Percentiles rank a stretch among this genome's conserved stretches.
Evolutionary conservation across 2,329 filamentous ascomycete genomes (phyloP).

Genomic region (Myrmaecium sp.): DNA sequence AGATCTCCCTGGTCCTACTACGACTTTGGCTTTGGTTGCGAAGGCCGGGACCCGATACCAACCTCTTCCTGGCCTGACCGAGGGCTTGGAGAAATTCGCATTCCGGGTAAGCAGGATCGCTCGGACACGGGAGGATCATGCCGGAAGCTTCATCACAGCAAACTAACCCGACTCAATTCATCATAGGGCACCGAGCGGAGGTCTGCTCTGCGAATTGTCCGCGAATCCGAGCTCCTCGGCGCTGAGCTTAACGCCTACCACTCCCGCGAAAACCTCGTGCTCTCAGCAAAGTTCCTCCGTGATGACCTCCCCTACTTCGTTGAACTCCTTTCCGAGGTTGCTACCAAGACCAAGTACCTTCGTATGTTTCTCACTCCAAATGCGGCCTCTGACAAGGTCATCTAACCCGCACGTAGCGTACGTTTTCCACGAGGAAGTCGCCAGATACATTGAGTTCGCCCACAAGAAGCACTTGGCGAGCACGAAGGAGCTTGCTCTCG

Average conservation of each 20-base stretch:
- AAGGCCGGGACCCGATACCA: slow-evolving; percentile 93
- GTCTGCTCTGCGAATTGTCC: slow-evolving; percentile 79
- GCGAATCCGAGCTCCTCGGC: slow-evolving; percentile 90
- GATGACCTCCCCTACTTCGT: slow-evolving; percentile 95
- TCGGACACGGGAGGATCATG: no score
- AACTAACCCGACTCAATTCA: slow-evolving; percentile 15
- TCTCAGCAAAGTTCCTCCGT: slow-evolving; percentile 88
- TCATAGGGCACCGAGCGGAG: slow-evolving; percentile 70
- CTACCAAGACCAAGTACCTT: slow-evolving; percentile 73
- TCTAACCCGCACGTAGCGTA: slow-evolving; percentile 40
- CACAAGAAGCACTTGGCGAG: slow-evolving; percentile 53
- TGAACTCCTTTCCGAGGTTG: slow-evolving; percentile 84
- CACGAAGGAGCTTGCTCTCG: slow-evolving; percentile 56
- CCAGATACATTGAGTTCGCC: slow-evolving; percentile 57
- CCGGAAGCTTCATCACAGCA: slow-evolving; percentile 3
- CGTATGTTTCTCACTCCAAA: slow-evolving; percentile 24
- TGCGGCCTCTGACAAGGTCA: slow-evolving; percentile 4
- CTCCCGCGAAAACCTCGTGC: slow-evolving; percentile 79
- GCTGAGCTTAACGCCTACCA: slow-evolving; percentile 77
- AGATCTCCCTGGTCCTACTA: slow-evolving; percentile 75
- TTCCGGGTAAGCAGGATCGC: slow-evolving; percentile 57
- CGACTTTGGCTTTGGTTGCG: slow-evolving; percentile 77
- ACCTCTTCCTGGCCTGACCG: slow-evolving; percentile 72
- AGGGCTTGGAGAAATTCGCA: slow-evolving; percentile 84
- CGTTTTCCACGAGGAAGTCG: slow-evolving; percentile 79